phyloP scores from a whole-genome alignment of 495 filamentous ascomycete genomes.

The Pseudomonodictys pantanalensis region DNA sequence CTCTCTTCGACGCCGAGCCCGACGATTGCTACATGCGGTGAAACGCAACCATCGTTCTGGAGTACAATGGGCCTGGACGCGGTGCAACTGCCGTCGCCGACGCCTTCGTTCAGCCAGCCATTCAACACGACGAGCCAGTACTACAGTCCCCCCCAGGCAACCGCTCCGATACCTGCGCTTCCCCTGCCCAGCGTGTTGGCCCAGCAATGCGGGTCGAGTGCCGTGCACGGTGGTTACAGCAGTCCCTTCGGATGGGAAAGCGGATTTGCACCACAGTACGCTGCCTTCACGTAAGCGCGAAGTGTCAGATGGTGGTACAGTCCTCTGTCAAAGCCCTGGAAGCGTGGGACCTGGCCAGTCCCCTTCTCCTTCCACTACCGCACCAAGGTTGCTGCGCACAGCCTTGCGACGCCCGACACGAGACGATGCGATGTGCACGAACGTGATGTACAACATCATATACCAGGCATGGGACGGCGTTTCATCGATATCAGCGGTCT shows the following conservation, averaged over 20 bases:
- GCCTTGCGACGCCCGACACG: constrained; percentile 37
- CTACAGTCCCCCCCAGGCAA: constrained; percentile 61
- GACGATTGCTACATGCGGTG: constrained; percentile 66
- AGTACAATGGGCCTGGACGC: constrained; percentile 71
- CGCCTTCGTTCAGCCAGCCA: constrained; percentile 76
- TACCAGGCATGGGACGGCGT: constrained; percentile 33
- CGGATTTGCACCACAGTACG: constrained; percentile 59
- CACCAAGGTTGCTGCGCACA: constrained; percentile 31
- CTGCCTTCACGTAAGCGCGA: constrained; percentile 52
- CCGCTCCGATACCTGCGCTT: constrained; percentile 62
- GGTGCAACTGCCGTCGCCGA: constrained; percentile 65
- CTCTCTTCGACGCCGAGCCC: constrained; percentile 74
- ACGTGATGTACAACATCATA: constrained; percentile 33
- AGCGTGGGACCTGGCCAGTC: constrained; percentile 33
- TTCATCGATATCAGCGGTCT: constrained; percentile 29
- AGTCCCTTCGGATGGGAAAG: constrained; percentile 74
- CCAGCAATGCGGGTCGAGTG: constrained; percentile 70
- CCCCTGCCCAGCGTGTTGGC: constrained; percentile 88
- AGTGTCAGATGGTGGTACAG: constrained; percentile 1
- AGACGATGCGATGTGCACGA: constrained; percentile 43
- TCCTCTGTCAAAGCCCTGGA: constrained; percentile 26
- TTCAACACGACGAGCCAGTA: constrained; percentile 63
- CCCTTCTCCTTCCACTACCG: constrained; percentile 23
- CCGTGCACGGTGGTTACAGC: constrained; percentile 66
- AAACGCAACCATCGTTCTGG: constrained; percentile 75